Percentiles rank a stretch among this genome's conserved stretches.
These are phyloP conservation scores for Hanseniaspora guilliermondii DNA, from an alignment of 805 yeast species.

Conservation along the genomic window DNA sequence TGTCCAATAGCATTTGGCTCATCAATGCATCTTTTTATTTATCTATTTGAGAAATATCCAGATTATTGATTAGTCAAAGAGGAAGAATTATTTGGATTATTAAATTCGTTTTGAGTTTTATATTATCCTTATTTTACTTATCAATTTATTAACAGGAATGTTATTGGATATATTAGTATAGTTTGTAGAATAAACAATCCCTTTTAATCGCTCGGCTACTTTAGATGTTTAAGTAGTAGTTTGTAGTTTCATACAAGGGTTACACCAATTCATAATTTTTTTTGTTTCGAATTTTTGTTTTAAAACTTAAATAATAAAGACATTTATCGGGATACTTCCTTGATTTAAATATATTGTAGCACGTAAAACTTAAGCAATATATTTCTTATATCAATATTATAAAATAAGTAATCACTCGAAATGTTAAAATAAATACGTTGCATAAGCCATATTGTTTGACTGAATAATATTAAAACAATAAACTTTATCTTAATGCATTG, in stretches of 20 bases:
- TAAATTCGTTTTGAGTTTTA: neutral
- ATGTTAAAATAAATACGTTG: no score
- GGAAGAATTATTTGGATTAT: neutral
- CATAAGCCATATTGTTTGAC: no score
- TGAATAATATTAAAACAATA: no score
- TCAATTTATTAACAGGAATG: conserved; percentile 6
- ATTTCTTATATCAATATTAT: no score
- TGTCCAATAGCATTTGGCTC: conserved; percentile 1
- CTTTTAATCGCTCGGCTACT: conserved; percentile 34
- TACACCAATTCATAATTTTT: conserved; percentile 18
- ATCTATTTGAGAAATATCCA: neutral
- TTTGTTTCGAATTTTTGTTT: neutral
- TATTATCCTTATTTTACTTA: neutral
- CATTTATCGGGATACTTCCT: no score
- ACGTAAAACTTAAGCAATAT: no score
- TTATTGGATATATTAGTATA: neutral
- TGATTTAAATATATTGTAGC: neutral
- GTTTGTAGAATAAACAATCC: conserved; percentile 24
- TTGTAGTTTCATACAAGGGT: conserved; percentile 33
- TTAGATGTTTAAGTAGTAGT: conserved; percentile 22
- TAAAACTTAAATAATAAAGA: no score
- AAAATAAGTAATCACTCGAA: no score
- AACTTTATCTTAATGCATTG: no score
- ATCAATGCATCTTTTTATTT: neutral
- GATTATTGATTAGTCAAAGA: neutral